Evolutionary conservation across 495 filamentous ascomycete species (phyloP).

Genomic region (Trichoderma orchidacearum): DNA sequence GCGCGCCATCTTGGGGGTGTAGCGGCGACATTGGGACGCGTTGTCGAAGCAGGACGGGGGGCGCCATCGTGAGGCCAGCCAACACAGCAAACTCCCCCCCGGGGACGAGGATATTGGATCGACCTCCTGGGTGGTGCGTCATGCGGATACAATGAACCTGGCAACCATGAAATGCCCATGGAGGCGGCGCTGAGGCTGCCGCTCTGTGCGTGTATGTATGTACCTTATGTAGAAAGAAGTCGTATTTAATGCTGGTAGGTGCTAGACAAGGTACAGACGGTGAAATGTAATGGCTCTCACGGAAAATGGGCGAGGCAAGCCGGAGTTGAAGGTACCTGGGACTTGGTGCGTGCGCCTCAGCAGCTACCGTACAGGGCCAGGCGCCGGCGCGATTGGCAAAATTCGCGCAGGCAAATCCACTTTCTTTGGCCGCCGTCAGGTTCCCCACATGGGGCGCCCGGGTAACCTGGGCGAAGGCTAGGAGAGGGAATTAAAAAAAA

Average conservation of each 20-base stretch:
- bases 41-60: not conserved
- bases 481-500: not conserved
- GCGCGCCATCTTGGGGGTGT: not conserved
- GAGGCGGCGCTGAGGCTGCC: not conserved
- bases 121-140: not conserved
- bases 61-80: not conserved
- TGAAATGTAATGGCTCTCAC: not conserved
- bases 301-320: not conserved
- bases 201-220: no score
- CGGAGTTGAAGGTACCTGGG: not conserved
- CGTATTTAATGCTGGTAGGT: no score
- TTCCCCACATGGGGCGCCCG: conserved; percentile 1
- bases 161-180: no score
- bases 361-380: not conserved
- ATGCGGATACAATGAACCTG: not conserved
- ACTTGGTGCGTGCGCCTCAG: not conserved
- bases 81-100: not conserved
- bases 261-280: no score
- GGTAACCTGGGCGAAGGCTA: not conserved
- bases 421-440: not conserved
- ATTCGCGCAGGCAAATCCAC: not conserved
- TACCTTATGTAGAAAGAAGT: no score
- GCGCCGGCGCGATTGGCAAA: not conserved
- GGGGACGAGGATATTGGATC: no score
- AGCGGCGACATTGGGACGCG: not conserved